Percentiles rank a stretch among this genome's conserved stretches.
These are phyloP conservation scores for Neofusicoccum kwambonambiense DNA, from an alignment of 2,329 filamentous ascomycete species.

Conservation along the genomic window DNA sequence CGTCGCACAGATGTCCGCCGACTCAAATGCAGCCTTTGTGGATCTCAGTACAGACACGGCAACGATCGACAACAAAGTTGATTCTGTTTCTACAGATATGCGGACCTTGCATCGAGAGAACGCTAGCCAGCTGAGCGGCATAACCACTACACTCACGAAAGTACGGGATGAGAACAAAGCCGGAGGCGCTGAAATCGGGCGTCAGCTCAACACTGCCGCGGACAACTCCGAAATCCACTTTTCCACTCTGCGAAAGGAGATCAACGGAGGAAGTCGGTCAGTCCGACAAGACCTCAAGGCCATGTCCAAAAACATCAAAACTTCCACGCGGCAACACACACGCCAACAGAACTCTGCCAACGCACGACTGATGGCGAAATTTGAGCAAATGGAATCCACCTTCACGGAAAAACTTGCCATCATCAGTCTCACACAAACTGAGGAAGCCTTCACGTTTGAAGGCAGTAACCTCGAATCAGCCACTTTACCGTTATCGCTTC, in stretches of 20 bases:
- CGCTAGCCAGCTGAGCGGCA: neutral
- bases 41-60: neutral
- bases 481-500: neutral
- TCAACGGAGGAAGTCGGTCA: neutral
- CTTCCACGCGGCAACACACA: neutral
- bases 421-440: neutral
- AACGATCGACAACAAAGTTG: neutral
- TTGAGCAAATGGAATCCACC: neutral
- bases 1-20: neutral
- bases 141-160: neutral
- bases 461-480: neutral
- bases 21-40: neutral
- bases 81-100: neutral
- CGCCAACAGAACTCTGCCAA: neutral
- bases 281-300: neutral
- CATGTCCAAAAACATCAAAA: neutral
- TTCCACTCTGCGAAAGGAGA: neutral
- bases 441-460: neutral
- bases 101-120: neutral
- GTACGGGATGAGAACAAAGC: neutral
- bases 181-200: neutral
- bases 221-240: neutral
- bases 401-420: neutral
- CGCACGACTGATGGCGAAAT: neutral
- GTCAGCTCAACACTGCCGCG: neutral